Evolutionary conservation across 495 filamentous ascomycete genomes (phyloP), one percentile per base, ranked within the genome.

Genomic region (Aspergillus haitiensis): DNA sequence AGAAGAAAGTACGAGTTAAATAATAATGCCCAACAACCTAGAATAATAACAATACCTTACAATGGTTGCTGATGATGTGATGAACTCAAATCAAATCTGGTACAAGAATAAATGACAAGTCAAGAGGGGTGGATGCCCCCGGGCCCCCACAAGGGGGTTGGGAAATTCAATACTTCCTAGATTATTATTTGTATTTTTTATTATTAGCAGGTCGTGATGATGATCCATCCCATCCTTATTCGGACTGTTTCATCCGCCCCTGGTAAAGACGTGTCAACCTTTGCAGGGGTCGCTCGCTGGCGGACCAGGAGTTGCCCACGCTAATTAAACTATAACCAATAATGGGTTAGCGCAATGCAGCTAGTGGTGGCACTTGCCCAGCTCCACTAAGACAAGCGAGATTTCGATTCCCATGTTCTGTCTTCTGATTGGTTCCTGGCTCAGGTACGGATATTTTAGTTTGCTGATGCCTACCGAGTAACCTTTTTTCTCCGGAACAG

Each of bases 311-410:
- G 42, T 57, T 46, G 33, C n/a, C 35, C 45, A 48, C 54, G 49
- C 34, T 61, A 63, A 67, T 67, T 54, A 64, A 61, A 64, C 59
- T 60, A 64, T 18, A 7, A 44, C 58, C 37, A 13, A 31, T 49
- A 36, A 3, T 8, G 36, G 61, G 7, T 55, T 61, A 63, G 57
- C 7, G 7, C 15, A 9, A 27, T 39, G 39, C 56, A 48, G 36
- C 46, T 52, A 55, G 60, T 52, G 57, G 64, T 67, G 64, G 64
- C 61, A 50, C 46, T 47, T 46, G 61, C 42, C 40, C 61, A 56
- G 44, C 61, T 61, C 60, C 64, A 69, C 62, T 57, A 48, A 59
- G 55, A 55, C 69, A 69, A 69, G 65, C 63, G 66, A 69, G 65
- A 60, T 64, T 72, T 72, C 58, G 57, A 62, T 63, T 42, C 57